Evolutionary conservation across 495 filamentous ascomycete genomes (phyloP), one percentile per base, ranked within the genome.

Genomic region (Lindgomyces ingoldianus): DNA sequence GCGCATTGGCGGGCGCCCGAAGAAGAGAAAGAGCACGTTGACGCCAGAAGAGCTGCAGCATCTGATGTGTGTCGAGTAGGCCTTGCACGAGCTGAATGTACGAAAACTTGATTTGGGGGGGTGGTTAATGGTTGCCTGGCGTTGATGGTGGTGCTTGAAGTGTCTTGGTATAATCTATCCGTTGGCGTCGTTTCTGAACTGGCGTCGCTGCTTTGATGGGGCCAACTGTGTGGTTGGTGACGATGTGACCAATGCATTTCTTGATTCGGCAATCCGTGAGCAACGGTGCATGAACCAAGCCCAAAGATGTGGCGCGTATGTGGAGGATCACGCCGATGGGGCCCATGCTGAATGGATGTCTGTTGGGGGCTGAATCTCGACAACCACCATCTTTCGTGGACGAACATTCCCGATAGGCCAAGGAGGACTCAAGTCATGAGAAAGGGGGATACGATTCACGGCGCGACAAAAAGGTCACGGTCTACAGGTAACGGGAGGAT

Each of bases 1-100:
- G 57, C 58, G 68, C 57, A 74, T 78, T 60, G 55, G 62, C 22
- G 76, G 76, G 14, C 60, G 76, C 26, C 72, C 76, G 52, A 74
- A 62, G 66, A 70, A 72, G 62, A 70, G 73, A 62, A 72, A 78
- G 72, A 77, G 75, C 59, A 78, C 76, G 54, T 62, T 78, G 57
- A 78, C 62, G 56, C 74, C 75, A 27, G 76, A 75, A 45, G 76
- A 78, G 70, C 58, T 78, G 68, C 65, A 75, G 68, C 52, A 54
- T 27, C 33, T 72, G 51, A 21, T 72, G 14, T 57, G 67, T 1
- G 55, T 55, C 24, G 52, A 66, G 47, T 60, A 29, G 25, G 27
- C 42, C 18, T 21, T 42, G 53, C 53, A 24, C 36, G 33, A 41
- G 33, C 53, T 53, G 56, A 24, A 59, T 57, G 50, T 33, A 55